phyloP scores from a whole-genome alignment of 192 early-diverging fungal species.

The Podila horticola region DNA sequence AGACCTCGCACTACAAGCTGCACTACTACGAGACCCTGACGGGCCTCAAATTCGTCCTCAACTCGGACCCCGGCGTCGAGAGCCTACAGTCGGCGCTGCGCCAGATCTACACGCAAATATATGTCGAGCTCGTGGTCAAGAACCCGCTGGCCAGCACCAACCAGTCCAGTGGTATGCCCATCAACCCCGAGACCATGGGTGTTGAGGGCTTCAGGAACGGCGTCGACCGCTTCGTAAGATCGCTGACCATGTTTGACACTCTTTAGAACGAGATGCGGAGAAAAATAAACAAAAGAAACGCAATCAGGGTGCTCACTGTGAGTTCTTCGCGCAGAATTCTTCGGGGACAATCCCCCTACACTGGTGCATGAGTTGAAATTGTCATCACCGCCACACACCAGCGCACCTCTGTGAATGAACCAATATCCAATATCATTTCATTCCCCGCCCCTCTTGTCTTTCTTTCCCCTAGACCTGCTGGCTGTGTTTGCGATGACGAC shows the following conservation, averaged over 20 bases:
- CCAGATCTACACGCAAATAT: conserved; percentile 87
- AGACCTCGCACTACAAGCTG: conserved; percentile 86
- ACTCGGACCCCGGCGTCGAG: conserved; percentile 77
- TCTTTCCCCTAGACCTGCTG: no score
- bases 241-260: conserved; percentile 62
- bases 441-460: no score
- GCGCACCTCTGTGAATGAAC: no score
- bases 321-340: no score
- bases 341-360: no score
- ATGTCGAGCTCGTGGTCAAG: conserved; percentile 93
- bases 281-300: neutral
- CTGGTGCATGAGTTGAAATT: no score
- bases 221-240: conserved; percentile 64
- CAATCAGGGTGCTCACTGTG: no score
- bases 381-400: no score
- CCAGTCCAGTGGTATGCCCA: conserved; percentile 1
- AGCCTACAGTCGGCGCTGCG: conserved; percentile 76
- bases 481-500: no score
- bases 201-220: conserved; percentile 64
- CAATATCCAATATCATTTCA: no score
- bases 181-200: conserved; percentile 61
- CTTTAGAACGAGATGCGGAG: conserved; percentile 1
- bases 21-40: conserved; percentile 93
- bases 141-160: conserved; percentile 74
- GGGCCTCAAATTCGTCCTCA: conserved; percentile 88